Base-by-base conservation (phyloP, 139 green algal species). In the Chlamydomonas incerta region DNA sequence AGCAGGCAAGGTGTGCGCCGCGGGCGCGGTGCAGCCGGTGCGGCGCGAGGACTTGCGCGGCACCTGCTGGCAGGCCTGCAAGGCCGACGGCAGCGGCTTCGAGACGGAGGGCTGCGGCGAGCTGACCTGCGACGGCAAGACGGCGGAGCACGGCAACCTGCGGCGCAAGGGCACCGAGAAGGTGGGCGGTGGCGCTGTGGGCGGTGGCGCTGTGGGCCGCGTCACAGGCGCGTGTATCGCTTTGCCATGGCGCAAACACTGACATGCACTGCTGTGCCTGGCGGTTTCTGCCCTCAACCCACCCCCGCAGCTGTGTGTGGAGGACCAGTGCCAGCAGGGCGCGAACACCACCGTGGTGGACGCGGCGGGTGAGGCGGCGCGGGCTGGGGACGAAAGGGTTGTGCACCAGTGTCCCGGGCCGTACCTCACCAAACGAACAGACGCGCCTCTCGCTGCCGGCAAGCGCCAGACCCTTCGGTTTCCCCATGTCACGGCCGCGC, bases 41-140 rank as follows among this genome's bases (percentile, higher is more conserved):
- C 79, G 24, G 46, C 65, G n/a, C 1, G 50, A 69, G 34, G 68
- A 65, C 41, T 0, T 29, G 10, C 68, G 52, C 28, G 80, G 52
- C 68, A 58, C 37, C 15, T 86, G 80, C 68, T 79, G 67, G 80
- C 33, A 34, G 68, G 13, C 52, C 41, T 86, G 80, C 57, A 34
- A 50, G 6, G 33, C 66, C 1, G 74, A 82, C 52, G 84, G 84
- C 84, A 68, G 71, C 72, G 77, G 74, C 37, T 88, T 72, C 58
- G 74, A 86, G 26, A 55, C 70, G 18, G 33, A 2, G 13, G 24
- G 24, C 28, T 86, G 80, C 80, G 55, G n/a, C 24, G 52, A 80
- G 4, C 63, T 71, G 1, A 74, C 72, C 29, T 86, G 80, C 68
- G 68, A 77, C 26, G 80, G 52, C 10, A 28, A 69, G 2, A 46